Percentiles rank a stretch among this genome's conserved stretches.
phyloP scores from a whole-genome alignment of 768 basidiomycete genomes.

The Amanita molliuscula region DNA sequence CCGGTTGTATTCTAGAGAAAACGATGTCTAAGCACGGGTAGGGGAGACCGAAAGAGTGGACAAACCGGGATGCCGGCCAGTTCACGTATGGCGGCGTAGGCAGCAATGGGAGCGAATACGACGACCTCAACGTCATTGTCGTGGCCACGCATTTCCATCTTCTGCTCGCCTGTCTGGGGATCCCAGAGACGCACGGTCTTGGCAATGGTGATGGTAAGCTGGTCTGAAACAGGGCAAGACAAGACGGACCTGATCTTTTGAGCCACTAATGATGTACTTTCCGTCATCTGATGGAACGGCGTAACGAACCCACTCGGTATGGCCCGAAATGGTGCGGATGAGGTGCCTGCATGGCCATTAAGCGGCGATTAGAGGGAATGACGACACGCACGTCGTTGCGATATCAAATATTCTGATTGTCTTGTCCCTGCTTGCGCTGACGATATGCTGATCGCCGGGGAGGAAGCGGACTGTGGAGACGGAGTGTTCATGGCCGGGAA shows the following conservation, averaged over 20 bases:
- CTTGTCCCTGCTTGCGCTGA: slow-evolving; percentile 82
- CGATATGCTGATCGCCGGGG: slow-evolving; percentile 73
- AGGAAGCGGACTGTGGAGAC: slow-evolving; percentile 82
- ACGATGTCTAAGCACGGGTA: slow-evolving; percentile 4
- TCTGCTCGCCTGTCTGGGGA: slow-evolving; percentile 60
- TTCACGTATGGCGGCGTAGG: slow-evolving; percentile 70
- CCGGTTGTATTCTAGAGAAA: slow-evolving; percentile 37
- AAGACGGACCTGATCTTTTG: slow-evolving; percentile 71
- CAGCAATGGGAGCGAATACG: slow-evolving; percentile 67
- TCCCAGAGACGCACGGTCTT: slow-evolving; percentile 79
- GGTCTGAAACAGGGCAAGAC: not conserved
- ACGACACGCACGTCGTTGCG: slow-evolving; percentile 58
- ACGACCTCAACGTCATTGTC: slow-evolving; percentile 80
- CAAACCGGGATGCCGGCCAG: slow-evolving; percentile 62
- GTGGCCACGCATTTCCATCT: slow-evolving; percentile 79
- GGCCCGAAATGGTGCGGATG: slow-evolving; percentile 64
- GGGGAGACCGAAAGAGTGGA: slow-evolving; percentile 4
- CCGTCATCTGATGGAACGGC: slow-evolving; percentile 63
- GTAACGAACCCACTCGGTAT: slow-evolving; percentile 79
- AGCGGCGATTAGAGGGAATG: slow-evolving; percentile 5
- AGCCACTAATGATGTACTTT: slow-evolving; percentile 65
- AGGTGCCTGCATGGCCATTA: slow-evolving; percentile 43
- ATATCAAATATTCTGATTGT: slow-evolving; percentile 85
- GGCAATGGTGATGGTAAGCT: slow-evolving; percentile 12
- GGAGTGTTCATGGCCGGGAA: slow-evolving; percentile 86